Conservation (phyloP, 1,284 basidiomycete species). For the Wallemia hederae region DNA sequence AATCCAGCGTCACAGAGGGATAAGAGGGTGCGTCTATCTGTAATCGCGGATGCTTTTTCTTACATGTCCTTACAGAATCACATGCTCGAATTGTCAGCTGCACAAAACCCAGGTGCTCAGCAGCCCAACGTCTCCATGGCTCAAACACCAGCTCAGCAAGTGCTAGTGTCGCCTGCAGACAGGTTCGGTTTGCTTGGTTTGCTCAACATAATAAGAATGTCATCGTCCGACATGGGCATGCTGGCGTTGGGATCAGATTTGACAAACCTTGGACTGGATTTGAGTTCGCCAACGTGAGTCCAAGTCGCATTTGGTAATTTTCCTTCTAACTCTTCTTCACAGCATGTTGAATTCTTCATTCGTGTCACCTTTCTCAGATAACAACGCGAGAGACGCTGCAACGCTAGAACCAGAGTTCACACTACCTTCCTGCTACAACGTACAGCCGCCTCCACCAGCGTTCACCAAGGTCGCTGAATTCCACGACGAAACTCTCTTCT, state of each 20-base stretch:
- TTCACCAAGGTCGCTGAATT: constrained; percentile 64
- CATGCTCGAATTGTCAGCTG: constrained; percentile 20
- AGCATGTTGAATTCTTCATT: constrained; percentile 75
- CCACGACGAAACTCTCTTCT: constrained; percentile 90
- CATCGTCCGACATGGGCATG: constrained; percentile 59
- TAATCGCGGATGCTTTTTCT: constrained; percentile 7
- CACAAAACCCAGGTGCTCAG: constrained; percentile 9
- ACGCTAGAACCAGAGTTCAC: constrained; percentile 59
- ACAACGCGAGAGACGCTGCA: constrained; percentile 45
- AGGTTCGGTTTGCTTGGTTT: constrained; percentile 76
- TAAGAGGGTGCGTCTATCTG: constrained; percentile 28
- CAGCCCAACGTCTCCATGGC: constrained; percentile 23
- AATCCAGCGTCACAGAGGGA: constrained; percentile 27
- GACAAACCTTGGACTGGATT: constrained; percentile 71
- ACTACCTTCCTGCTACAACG: constrained; percentile 75
- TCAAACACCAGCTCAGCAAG: constrained; percentile 76
- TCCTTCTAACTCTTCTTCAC: constrained; percentile 6
- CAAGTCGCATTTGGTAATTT: not conserved
- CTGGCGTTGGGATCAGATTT: constrained; percentile 73
- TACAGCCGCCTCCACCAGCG: constrained; percentile 65
- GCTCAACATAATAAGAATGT: constrained; percentile 67
- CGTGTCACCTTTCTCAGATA: constrained; percentile 87
- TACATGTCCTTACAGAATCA: constrained; percentile 22
- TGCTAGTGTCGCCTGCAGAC: constrained; percentile 76
- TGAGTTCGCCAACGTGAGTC: constrained; percentile 50